Percentiles rank a stretch among this genome's conserved stretches.
phyloP scores from a whole-genome alignment of 2,329 filamentous ascomycete genomes.

The Trichoderma endophyticum region DNA sequence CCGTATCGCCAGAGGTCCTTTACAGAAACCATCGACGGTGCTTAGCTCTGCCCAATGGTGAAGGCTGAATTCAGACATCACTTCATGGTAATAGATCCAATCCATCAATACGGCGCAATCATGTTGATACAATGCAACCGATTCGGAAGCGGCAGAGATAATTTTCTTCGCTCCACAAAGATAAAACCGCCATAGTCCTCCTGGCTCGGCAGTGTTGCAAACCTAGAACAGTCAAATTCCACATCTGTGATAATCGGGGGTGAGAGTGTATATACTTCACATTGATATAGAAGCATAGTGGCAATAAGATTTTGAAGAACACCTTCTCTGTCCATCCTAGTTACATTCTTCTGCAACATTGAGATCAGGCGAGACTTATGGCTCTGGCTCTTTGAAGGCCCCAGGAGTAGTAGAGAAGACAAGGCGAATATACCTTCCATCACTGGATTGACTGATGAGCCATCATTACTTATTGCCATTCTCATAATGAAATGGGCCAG shows the following conservation, averaged over 20 bases:
- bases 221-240: background rate
- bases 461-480: background rate
- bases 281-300: constrained; percentile 19
- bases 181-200: constrained; percentile 1
- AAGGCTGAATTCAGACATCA: constrained; percentile 13
- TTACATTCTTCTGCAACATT: background rate
- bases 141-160: background rate
- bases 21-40: background rate
- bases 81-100: constrained; percentile 20
- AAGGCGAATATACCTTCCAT: constrained; percentile 5
- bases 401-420: constrained; percentile 5
- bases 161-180: constrained; percentile 19
- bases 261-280: background rate
- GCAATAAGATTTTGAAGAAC: constrained; percentile 15
- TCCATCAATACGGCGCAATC: constrained; percentile 12
- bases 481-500: constrained; percentile 15
- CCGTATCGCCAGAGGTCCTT: constrained; percentile 3
- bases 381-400: background rate
- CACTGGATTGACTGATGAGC: background rate
- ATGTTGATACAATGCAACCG: background rate
- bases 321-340: constrained; percentile 1
- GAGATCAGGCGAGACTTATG: constrained; percentile 13
- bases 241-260: background rate
- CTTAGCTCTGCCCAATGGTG: constrained; percentile 10
- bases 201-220: background rate